phyloP scores from a whole-genome alignment of 177 flowering plant species.

The Tripterygium wilfordii region DNA sequence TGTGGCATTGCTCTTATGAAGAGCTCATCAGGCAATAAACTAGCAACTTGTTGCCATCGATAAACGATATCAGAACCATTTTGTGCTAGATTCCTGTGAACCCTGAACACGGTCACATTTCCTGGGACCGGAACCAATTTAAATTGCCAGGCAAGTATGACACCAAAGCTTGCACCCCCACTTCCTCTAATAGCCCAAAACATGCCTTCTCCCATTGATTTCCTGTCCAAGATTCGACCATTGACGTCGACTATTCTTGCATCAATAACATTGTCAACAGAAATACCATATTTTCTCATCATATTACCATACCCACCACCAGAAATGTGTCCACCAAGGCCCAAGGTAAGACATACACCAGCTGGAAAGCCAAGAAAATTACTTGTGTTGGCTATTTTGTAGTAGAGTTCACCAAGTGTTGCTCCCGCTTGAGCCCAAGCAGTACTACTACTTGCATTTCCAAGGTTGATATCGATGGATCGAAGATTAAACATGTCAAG shows the following conservation, averaged over 20 bases:
- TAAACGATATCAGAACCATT: slow-evolving; percentile 19
- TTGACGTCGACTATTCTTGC: slow-evolving; percentile 21
- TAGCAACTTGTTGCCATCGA: slow-evolving; percentile 25
- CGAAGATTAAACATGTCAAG: slow-evolving; percentile 25
- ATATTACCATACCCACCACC: slow-evolving; percentile 35
- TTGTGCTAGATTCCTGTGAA: slow-evolving; percentile 6
- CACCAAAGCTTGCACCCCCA: slow-evolving; percentile 38
- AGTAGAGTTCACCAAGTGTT: slow-evolving; percentile 27
- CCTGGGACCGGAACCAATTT: slow-evolving; percentile 25
- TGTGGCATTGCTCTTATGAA: slow-evolving; percentile 20
- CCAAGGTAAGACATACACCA: slow-evolving; percentile 26
- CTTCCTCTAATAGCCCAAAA: slow-evolving; percentile 50
- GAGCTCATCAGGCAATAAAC: slow-evolving; percentile 11
- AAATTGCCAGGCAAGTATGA: slow-evolving; percentile 20
- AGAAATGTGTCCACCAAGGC: slow-evolving; percentile 32
- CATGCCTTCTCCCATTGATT: slow-evolving; percentile 34
- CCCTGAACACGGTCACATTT: slow-evolving; percentile 27
- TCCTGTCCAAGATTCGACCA: slow-evolving; percentile 22
- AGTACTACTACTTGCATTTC: slow-evolving; percentile 4
- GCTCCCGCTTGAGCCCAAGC: slow-evolving; percentile 35
- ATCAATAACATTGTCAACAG: slow-evolving; percentile 25
- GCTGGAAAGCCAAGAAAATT: slow-evolving; percentile 27
- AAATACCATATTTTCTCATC: slow-evolving; percentile 28
- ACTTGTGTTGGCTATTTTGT: slow-evolving; percentile 13
- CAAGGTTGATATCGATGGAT: slow-evolving; percentile 13